Conservation (phyloP, 495 filamentous ascomycete genomes). For the Daldinia vernicosa region DNA sequence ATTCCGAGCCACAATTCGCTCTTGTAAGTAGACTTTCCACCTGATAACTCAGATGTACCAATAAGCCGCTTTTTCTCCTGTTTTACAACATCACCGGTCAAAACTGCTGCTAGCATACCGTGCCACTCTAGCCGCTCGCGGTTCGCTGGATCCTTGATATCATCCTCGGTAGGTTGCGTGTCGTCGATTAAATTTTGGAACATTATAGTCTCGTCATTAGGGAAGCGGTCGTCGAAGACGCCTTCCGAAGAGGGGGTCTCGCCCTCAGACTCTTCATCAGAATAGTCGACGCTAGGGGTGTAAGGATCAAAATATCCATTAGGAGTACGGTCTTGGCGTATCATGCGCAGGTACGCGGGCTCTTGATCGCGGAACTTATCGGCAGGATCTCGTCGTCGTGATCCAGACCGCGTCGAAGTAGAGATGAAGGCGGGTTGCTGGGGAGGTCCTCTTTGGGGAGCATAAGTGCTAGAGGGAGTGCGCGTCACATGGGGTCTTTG, state of each 20-base stretch:
- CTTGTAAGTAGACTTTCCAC: conserved; percentile 74
- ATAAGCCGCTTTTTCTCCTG: conserved; percentile 97
- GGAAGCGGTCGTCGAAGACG: conserved; percentile 80
- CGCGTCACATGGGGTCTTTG: conserved; percentile 46
- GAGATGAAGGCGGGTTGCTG: conserved; percentile 47
- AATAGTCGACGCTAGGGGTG: conserved; percentile 69
- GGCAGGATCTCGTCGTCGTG: conserved; percentile 83
- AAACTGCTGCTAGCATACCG: conserved; percentile 92
- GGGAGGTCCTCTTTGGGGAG: conserved; percentile 54
- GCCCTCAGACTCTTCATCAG: conserved; percentile 86
- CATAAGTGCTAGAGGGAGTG: conserved; percentile 62
- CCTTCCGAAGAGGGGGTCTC: conserved; percentile 83
- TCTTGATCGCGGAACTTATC: conserved; percentile 65
- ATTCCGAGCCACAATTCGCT: conserved; percentile 92
- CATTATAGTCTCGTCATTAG: conserved; percentile 88
- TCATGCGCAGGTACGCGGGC: conserved; percentile 58
- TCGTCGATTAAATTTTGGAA: conserved; percentile 86
- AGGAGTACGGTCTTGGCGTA: conserved; percentile 66
- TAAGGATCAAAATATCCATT: conserved; percentile 82
- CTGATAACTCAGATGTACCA: conserved; percentile 77
- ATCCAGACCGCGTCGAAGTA: conserved; percentile 68
- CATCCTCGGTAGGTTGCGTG: conserved; percentile 85
- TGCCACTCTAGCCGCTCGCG: conserved; percentile 97
- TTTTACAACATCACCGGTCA: conserved; percentile 95
- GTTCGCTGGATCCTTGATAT: conserved; percentile 86